phyloP scores from a whole-genome alignment of 805 yeast species.

The Kodamaea kaohsiungensis region DNA sequence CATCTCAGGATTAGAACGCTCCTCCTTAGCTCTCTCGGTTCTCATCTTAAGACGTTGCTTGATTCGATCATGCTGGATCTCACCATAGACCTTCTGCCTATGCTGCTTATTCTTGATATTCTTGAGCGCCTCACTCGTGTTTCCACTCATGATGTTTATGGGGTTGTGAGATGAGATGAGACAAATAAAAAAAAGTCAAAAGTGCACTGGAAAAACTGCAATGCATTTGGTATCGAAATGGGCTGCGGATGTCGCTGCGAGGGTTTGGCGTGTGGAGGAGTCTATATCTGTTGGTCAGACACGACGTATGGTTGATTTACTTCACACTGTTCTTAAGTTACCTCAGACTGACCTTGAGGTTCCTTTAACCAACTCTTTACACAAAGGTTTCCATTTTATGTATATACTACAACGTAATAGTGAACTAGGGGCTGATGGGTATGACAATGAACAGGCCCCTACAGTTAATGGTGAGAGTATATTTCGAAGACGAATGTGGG shows the following conservation, averaged over 20 bases:
- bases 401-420: constrained; percentile 61
- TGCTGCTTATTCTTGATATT: constrained; percentile 72
- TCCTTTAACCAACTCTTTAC: constrained; percentile 1
- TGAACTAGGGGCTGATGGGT: constrained; percentile 69
- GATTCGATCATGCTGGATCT: constrained; percentile 70
- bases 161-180: constrained; percentile 9
- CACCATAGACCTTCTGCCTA: constrained; percentile 76
- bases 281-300: constrained; percentile 21
- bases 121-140: constrained; percentile 34
- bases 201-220: not conserved
- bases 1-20: constrained; percentile 77
- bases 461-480: constrained; percentile 18
- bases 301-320: constrained; percentile 18
- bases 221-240: constrained; percentile 13
- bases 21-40: constrained; percentile 84
- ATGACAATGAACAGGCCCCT: constrained; percentile 78
- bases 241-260: constrained; percentile 18
- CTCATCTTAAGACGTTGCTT: constrained; percentile 77
- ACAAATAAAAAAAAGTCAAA: not conserved
- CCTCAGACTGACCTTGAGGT: not conserved
- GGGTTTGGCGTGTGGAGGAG: constrained; percentile 25
- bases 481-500: constrained; percentile 76
- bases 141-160: constrained; percentile 18
- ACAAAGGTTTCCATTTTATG: constrained; percentile 61
- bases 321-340: constrained; percentile 13